Evolutionary conservation across 2,329 filamentous ascomycete genomes (phyloP), one percentile per base, ranked within the genome.

Genomic region (Pyricularia pennisetigena): DNA sequence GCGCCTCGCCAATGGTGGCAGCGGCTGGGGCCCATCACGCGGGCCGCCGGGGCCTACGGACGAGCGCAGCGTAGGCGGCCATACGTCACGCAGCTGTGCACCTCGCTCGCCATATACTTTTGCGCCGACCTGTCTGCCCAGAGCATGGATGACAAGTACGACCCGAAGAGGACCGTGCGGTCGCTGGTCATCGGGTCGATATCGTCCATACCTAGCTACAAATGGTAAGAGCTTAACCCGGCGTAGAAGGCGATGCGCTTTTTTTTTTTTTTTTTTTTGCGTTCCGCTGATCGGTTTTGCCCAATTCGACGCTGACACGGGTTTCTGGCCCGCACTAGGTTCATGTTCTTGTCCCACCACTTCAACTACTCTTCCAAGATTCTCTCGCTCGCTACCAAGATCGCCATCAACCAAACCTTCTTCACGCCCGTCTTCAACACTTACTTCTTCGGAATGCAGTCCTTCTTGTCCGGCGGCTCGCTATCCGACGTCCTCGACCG

Each of bases 371-470:
- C 86, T 8, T 94, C 91, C 32, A 89, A 88, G 72, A 73, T 86
- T 54, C 78, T 92, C 65, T 93, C 90, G 2, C 83, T 97, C 35
- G 82, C 83, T 32, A 87, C 88, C 68, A 97, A 97, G 79, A 91
- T 97, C 69, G 76, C 84, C 59, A 84, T 97, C 54, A 95, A 93
- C 78, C 94, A 97, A 79, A 76, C 85, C 14, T 79, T 88, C 73
- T 97, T 96, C 79, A 92, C 94, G 1, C 93, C 94, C 1, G 74
- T 91, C 10, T 96, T 96, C 81, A 94, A 91, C 78, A 84, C 86
- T 28, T 93, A 92, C 78, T 97, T 97, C 79, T 92, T 97, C 77
- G 88, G 89, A 69, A 84, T 90, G 78, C 92, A 96, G 75, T 90
- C 91, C 0, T 80, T 93, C 4, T 82, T 96, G 1, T 85, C 88